Conservation (phyloP, 1,139 yeast species). For the Diutina scorzettiae region DNA sequence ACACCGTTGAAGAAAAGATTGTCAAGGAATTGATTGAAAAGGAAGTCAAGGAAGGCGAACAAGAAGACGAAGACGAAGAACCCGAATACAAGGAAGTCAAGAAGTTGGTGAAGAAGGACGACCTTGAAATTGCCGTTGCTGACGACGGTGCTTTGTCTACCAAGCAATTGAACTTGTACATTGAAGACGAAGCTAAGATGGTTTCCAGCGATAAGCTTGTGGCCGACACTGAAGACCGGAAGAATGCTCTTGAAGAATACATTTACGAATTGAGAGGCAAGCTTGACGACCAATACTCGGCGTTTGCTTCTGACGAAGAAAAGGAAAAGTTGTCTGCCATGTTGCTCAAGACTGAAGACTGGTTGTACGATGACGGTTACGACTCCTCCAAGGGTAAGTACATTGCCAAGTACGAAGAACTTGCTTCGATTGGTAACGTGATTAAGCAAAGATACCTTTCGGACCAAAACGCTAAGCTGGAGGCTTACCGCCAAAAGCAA, state of each 20-base stretch:
- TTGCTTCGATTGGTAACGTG: slow-evolving; percentile 87
- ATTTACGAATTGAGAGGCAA: slow-evolving; percentile 96
- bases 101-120: slow-evolving; percentile 88
- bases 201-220: slow-evolving; percentile 88
- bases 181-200: slow-evolving; percentile 79
- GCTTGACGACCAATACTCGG: slow-evolving; percentile 83
- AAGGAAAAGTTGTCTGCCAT: slow-evolving; percentile 64
- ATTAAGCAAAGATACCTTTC: slow-evolving; percentile 92
- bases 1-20: slow-evolving; percentile 84
- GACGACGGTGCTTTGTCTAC: slow-evolving; percentile 58
- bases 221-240: slow-evolving; percentile 97
- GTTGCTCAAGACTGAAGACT: slow-evolving; percentile 85
- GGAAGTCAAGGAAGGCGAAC: slow-evolving; percentile 42
- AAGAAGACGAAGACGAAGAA: slow-evolving; percentile 41
- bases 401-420: slow-evolving; percentile 96
- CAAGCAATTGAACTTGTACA: slow-evolving; percentile 41
- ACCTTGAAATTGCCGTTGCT: slow-evolving; percentile 44
- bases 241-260: slow-evolving; percentile 97
- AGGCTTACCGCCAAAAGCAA: slow-evolving; percentile 74
- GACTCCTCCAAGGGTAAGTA: slow-evolving; percentile 94
- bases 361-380: slow-evolving; percentile 97
- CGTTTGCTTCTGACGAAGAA: slow-evolving; percentile 84
- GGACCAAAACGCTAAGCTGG: slow-evolving; percentile 91
- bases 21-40: slow-evolving; percentile 75
- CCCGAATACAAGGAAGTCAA: slow-evolving; percentile 87